Evolutionary conservation across 2,329 filamentous ascomycete genomes (phyloP).

Genomic region (Orbilia javanica): DNA sequence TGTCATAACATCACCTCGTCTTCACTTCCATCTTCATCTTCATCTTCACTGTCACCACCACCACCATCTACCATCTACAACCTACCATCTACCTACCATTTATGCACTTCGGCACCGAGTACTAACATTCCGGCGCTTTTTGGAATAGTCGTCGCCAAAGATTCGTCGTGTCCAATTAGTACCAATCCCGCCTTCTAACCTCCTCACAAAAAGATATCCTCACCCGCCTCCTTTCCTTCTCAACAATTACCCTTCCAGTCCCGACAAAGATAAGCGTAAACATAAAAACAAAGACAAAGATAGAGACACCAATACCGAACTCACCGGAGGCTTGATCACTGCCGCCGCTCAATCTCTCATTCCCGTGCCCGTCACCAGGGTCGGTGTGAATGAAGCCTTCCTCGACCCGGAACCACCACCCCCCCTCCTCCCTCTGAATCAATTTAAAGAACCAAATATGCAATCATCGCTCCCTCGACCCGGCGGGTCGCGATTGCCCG

Average conservation of each 20-base stretch:
- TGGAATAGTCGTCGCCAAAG: conserved; percentile 24
- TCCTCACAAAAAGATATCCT: conserved; percentile 29
- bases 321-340: background rate
- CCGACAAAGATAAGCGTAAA: conserved; percentile 26
- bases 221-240: conserved; percentile 43
- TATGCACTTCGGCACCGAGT: too few relatives aligned
- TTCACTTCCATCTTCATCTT: conserved; percentile 23
- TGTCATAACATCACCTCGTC: conserved; percentile 17
- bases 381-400: conserved; percentile 45
- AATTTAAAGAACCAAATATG: conserved; percentile 30
- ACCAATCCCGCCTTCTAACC: conserved; percentile 23
- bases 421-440: background rate
- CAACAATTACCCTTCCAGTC: conserved; percentile 14
- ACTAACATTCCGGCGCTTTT: background rate
- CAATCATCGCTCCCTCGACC: conserved; percentile 56
- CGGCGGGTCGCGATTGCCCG: conserved; percentile 57
- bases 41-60: conserved; percentile 12
- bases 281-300: conserved; percentile 4
- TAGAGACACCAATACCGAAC: background rate
- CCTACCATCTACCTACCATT: too few relatives aligned
- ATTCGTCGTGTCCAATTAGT: conserved; percentile 22
- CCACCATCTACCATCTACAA: background rate
- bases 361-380: conserved; percentile 17
- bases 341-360: conserved; percentile 14
- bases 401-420: conserved; percentile 14